phyloP scores from a whole-genome alignment of 768 basidiomycete species.

The Mycena leptocephala region DNA sequence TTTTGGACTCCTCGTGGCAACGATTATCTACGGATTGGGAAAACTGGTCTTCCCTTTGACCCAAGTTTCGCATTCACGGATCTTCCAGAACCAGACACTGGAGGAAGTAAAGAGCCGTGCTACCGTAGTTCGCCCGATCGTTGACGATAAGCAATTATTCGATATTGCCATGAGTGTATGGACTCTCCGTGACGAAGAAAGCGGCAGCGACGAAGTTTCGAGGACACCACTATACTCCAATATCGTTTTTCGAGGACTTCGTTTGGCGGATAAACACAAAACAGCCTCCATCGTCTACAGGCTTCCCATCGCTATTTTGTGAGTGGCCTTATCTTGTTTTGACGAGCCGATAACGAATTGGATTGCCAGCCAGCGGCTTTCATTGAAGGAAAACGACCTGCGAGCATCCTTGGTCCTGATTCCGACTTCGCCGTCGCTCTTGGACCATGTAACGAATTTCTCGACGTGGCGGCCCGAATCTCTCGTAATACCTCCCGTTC shows the following conservation, averaged over 20 bases:
- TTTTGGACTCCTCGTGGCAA: conserved; percentile 3
- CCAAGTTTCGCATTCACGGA: conserved; percentile 14
- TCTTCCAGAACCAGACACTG: conserved; percentile 34
- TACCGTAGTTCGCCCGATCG: conserved; percentile 27
- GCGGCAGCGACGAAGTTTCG: neutral
- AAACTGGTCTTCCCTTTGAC: neutral
- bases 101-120: conserved; percentile 19
- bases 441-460: conserved; percentile 25
- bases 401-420: conserved; percentile 31
- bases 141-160: conserved; percentile 20
- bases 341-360: neutral
- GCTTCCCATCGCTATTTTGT: conserved; percentile 24
- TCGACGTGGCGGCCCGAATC: conserved; percentile 27
- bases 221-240: conserved; percentile 28
- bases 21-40: neutral
- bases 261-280: conserved; percentile 21
- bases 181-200: neutral
- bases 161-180: conserved; percentile 33
- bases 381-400: conserved; percentile 14
- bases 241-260: conserved; percentile 28
- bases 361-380: neutral
- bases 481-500: neutral
- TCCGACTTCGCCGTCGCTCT: conserved; percentile 25
- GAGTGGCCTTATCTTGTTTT: neutral
- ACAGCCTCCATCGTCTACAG: neutral